Percentiles rank a stretch among this genome's conserved stretches.
phyloP scores from a whole-genome alignment of 352 stramenopile genomes.

The Globisporangium takayamanum region DNA sequence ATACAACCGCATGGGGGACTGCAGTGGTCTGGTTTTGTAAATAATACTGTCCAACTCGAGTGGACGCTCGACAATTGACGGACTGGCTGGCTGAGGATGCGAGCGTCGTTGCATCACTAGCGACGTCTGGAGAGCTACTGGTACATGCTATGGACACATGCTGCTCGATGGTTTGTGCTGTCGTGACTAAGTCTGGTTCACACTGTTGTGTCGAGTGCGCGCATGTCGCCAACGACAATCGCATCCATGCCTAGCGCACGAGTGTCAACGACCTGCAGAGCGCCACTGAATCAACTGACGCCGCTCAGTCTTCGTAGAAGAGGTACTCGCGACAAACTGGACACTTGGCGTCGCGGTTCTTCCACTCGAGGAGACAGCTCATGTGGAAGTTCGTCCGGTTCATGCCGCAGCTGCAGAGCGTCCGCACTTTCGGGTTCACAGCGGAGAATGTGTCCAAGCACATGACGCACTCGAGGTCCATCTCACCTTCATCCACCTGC shows the following conservation, averaged over 20 bases:
- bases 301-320: conserved; percentile 73
- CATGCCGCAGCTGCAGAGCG: conserved; percentile 83
- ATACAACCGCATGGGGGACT: not conserved
- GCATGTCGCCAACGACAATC: not conserved
- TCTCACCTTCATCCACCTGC: conserved; percentile 49
- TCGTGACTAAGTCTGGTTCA: too few species aligned
- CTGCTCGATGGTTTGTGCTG: too few species aligned
- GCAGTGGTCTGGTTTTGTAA: not conserved
- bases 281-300: not conserved
- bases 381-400: conserved; percentile 89
- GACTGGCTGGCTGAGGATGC: too few species aligned
- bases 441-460: conserved; percentile 69
- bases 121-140: too few species aligned
- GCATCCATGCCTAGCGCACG: not conserved
- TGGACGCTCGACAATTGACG: not conserved
- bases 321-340: conserved; percentile 82
- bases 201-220: too few species aligned
- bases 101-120: too few species aligned
- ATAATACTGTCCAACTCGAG: not conserved
- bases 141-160: too few species aligned
- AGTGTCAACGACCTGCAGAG: not conserved
- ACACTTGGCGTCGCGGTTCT: conserved; percentile 79
- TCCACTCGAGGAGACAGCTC: conserved; percentile 83
- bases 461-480: conserved; percentile 85
- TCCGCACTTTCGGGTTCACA: conserved; percentile 77